Evolutionary conservation across 495 filamentous ascomycete genomes (phyloP), one percentile per base, ranked within the genome.

Genomic region (Penicillium ochrochloron): DNA sequence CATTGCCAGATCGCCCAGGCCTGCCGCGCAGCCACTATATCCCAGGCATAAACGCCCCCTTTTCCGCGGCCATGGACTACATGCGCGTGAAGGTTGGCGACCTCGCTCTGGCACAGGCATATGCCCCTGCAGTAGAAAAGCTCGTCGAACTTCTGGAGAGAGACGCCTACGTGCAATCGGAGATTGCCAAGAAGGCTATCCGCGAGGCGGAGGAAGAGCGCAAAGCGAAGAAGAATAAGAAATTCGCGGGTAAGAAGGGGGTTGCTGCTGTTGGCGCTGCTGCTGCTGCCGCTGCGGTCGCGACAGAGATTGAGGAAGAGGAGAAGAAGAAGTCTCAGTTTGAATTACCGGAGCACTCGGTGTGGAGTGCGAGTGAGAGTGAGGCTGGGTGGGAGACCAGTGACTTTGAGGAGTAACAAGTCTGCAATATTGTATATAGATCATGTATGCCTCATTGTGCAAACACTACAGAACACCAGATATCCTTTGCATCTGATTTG

Each of bases 11-110:
- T 29, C 48, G 60, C 17, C 60, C 62, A 39, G 35, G 56, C 41
- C 48, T 67, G 3, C 51, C 66, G n/a, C 56, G 17, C 35, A 48
- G 60, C 21, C 19, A 60, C 12, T 17, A 34, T 44, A 55, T 61
- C 0, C 63, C 64, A 3, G 62, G 59, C 4, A 6, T 68, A 2
- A 65, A 27, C 19, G 69, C 65, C 73, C 89, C 90, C 6, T 80
- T 93, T 48, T 82, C 89, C 33, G 83, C 92, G n/a, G 92, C 91
- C 0, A 97, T 96, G 78, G 95, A 99, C 72, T 88, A 91, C 65
- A 97, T 97, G 91, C 80, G 88, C 12, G 83, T 96, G 42, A 89
- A 87, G 75, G 82, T 97, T 12, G 84, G 90, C 8, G 92, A 97
- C 67, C 90, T 97, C 62, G 84, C 84, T 60, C 79, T 89, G 65